Base-by-base conservation (phyloP, 805 yeast species). In the Metschnikowia lochheadii region DNA sequence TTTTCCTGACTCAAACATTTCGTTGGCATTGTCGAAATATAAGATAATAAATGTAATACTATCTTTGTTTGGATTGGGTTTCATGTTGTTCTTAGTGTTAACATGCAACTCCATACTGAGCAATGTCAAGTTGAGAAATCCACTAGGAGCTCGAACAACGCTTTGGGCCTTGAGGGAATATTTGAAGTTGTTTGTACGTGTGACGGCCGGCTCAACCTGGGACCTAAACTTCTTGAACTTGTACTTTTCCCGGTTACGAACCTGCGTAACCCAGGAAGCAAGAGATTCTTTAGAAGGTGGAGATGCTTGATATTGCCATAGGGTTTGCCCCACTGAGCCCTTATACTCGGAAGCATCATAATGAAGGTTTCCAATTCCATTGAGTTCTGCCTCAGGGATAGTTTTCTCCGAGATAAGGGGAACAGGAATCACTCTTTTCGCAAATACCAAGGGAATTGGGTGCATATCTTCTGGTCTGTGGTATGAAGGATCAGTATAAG, bases 21-120 rank as follows among this genome's bases (percentile, higher is more conserved):
- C 44, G 33, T 64, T 64, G 55, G 44, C 64, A 46, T 76, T 77
- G 50, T 83, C 80, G 53, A 80, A 75, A 17, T 72, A 73, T 85
- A 92, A 90, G 55, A 85, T 77, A 0, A 90, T 76, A 6, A 83
- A 76, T 0, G 66, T 53, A 0, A 91, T 70, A 1, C 78, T 70
- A 64, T 92, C 96, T 1, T 56, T 40, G 3, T 58, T 50, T 0
- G 97, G 95, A 59, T 89, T 85, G 0, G 97, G 92, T 6, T 61
- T 49, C 44, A 57, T 53, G 2, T 63, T 71, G 0, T 65, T 75
- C n/a, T 81, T 63, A 0, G 85, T 78, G 40, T 77, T 77, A 0
- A 79, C 82, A 64, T 85, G 91, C 0, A 89, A 62, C 59, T 92
- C 98, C 49, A 89, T 55, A 5, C 78, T 70, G 33, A 90, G 66